Base-by-base conservation (phyloP, 2,329 filamentous ascomycete species). In the Aspergillus aculeatus region DNA sequence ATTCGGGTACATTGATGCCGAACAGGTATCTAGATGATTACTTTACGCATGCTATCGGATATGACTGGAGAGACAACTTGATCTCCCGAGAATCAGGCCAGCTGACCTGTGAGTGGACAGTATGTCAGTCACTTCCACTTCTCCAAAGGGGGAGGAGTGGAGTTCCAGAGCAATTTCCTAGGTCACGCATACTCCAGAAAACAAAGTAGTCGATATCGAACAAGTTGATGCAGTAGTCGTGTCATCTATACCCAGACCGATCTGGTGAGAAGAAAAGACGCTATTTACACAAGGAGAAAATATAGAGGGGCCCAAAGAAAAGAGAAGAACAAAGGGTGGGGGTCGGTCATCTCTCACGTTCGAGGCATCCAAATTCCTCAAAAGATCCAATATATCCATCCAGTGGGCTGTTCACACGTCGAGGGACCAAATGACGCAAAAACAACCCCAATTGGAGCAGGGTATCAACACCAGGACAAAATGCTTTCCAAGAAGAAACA, bases 391-490 rank as follows among this genome's bases (percentile, higher is more conserved):
- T 44, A 35, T 57, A 59, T 55, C 57, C 60, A 56, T 55, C 57
- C 60, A 56, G 56, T 50, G 48, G 41, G 54, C 59, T 61, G 53
- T 54, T 55, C 54, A 50, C 50, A 61, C 50, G 54, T 54, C 56
- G 52, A 58, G 52, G 58, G 58, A 59, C 59, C 54, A 44, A 19
- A 52, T 55, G 54, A 60, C 59, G 58, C 58, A 62, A 66, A 68
- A 68, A 69, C 58, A 72, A 68, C 58, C 16, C 38, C 38, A 67
- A 68, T 69, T 70, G 74, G 64, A 66, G 62, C 68, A 73, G 74
- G 74, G 74, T 76, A 77, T 76, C 74, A 76, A 77, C 73, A 77
- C 74, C 74, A 71, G 72, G 68, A 73, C 66, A 12, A 74, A 74
- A 76, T 76, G 74, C 73, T 75, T 69, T 65, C 65, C 62, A 64